Base-by-base conservation (phyloP, 2,329 filamentous ascomycete genomes). In the Aureobasidium namibiae region DNA sequence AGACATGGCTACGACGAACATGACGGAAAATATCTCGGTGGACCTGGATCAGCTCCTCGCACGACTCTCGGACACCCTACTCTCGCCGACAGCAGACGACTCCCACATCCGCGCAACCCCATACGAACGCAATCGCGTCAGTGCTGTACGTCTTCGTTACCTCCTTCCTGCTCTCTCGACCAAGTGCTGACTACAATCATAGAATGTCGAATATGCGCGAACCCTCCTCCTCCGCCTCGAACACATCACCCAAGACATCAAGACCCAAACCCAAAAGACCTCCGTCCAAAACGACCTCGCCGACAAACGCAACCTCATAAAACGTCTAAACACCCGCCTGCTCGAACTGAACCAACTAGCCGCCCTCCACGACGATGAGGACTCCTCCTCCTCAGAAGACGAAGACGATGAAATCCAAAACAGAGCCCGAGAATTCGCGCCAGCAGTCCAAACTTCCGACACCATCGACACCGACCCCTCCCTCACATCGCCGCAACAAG, bases 151-250 rank as follows among this genome's bases (percentile, higher is more conserved):
- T 70, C 31, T 34, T 13, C 4, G 23, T 13, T 2, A 11, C 29
- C 1, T 13, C n/a, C 6, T 45, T 23, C 21, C 10, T 11, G 13
- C 41, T 11, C 16, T 21, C 41, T 42, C 9, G 24, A 16, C 46
- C 13, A n/a, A 34, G n/a, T 4, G 0, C 13, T n/a, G 3, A 26
- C 2, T 1, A 8, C 18, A 2, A 9, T 2, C 1, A 18, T 23
- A 52, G 49, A 92, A 90, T 67, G 76, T 92, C 62, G 82, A 88
- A 64, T 83, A 88, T 69, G 88, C 89, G 21, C 83, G 85, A 41
- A 80, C 79, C 0, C 79, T 89, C 31, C 82, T 92, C 59, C 80
- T 86, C 21, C 84, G 80, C 61, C 80, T 90, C 42, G 89, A 91
- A 69, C 87, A 89, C 66, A 83, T 88, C 65, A 80, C 83, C 6